Base-by-base conservation (phyloP, 75 land plant species). In the Pinus albicaulis region DNA sequence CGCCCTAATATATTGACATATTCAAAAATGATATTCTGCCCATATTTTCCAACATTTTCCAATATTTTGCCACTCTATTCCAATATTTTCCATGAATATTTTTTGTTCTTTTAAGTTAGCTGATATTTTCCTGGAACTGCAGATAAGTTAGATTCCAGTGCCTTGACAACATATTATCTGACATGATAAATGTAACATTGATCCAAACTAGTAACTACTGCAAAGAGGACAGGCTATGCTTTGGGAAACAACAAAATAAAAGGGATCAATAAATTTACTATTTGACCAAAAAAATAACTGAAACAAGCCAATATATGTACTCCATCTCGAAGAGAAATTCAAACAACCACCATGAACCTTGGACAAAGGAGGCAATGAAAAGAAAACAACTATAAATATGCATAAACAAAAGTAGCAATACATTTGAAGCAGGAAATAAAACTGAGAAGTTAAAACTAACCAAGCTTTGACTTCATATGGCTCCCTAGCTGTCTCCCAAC, bases 401-500 rank as follows among this genome's bases (percentile, higher is more conserved):
- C 44, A 17, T 34, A 65, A 65, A 34, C 5, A 65, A 1, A 3
- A 16, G 15, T 31, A 28, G 4, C 2, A 65, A 65, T 16, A 3
- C 20, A 65, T 65, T 36, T 34, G 15, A 36, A 65, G 20, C 3
- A 23, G 53, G 66, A 23, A 38, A 41, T 63, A 28, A 5, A 58
- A 36, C 34, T 71, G 28, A 69, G 5, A 10, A 36, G 44, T 6
- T 41, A 41, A 15, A 68, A 44, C 74, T 75, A 80, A 94, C 99
- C 95, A 86, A 23, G 83, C 82, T 82, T 87, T 97, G 52, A 97
- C 90, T 82, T 97, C 99, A 86, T 97, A 97, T 38, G 99, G 99
- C 81, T 85, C 93, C 76, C 99, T 82, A 26, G 99, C 89, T 57
- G 93, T 84, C 80, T 97, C 99, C 93, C 96, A 97, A 44, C 99